Evolutionary conservation across 768 basidiomycete species (phyloP).

Genomic region (Plicaturopsis crispa): DNA sequence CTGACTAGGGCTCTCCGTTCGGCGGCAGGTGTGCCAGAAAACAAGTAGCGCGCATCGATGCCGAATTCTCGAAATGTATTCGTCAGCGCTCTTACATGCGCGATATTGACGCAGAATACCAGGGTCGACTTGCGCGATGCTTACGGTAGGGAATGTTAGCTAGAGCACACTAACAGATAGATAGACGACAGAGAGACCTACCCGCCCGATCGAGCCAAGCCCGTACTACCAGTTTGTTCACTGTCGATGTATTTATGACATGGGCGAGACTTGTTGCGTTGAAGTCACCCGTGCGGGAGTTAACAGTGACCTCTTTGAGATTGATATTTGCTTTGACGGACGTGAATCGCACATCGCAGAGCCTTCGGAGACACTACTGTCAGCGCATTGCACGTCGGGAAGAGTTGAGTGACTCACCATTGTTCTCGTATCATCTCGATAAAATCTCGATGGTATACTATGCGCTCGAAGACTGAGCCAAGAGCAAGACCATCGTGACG

Average conservation of each 20-base stretch:
- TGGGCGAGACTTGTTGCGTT: slow-evolving; percentile 68
- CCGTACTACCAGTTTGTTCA: slow-evolving; percentile 74
- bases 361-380: slow-evolving; percentile 32
- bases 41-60: slow-evolving; percentile 79
- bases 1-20: slow-evolving; percentile 61
- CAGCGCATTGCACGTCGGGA: too few species aligned
- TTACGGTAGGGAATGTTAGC: slow-evolving; percentile 16
- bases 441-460: slow-evolving; percentile 91
- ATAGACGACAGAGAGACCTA: slow-evolving; percentile 23
- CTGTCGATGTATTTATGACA: slow-evolving; percentile 70
- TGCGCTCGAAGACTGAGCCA: slow-evolving; percentile 80
- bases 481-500: slow-evolving; percentile 88
- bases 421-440: slow-evolving; percentile 88
- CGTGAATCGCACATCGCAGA: slow-evolving; percentile 83
- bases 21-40: slow-evolving; percentile 53
- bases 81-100: slow-evolving; percentile 74
- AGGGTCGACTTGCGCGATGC: slow-evolving; percentile 76
- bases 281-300: slow-evolving; percentile 71
- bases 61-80: slow-evolving; percentile 64
- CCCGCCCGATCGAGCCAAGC: slow-evolving; percentile 85
- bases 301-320: slow-evolving; percentile 60
- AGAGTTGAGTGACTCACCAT: slow-evolving; percentile 42
- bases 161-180: neutral
- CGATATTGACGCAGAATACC: slow-evolving; percentile 84
- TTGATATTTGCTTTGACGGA: slow-evolving; percentile 71